phyloP scores from a whole-genome alignment of 345 rosid species.

The Pelargonium nanum region DNA sequence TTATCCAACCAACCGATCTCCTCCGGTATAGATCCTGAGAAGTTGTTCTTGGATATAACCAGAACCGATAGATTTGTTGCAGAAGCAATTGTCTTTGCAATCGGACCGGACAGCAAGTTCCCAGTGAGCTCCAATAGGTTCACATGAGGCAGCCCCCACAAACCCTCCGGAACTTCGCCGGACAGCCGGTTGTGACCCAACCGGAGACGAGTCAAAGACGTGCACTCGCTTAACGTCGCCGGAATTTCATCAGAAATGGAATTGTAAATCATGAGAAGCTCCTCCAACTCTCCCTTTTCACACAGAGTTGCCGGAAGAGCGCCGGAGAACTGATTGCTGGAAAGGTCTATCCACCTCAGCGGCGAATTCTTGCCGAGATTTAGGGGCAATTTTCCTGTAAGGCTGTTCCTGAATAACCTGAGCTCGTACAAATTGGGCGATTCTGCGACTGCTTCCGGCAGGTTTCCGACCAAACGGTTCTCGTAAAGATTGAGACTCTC shows the following conservation, averaged over 20 bases:
- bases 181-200: slow-evolving; percentile 58
- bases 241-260: slow-evolving; percentile 63
- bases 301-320: slow-evolving; percentile 54
- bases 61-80: slow-evolving; percentile 62
- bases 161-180: slow-evolving; percentile 57
- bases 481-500: slow-evolving; percentile 86
- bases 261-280: slow-evolving; percentile 56
- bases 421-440: slow-evolving; percentile 81
- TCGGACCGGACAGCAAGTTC: slow-evolving; percentile 58
- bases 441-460: slow-evolving; percentile 51
- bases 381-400: slow-evolving; percentile 56
- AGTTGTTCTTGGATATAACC: slow-evolving; percentile 49
- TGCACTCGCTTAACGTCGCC: slow-evolving; percentile 42
- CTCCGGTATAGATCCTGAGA: slow-evolving; percentile 60
- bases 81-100: slow-evolving; percentile 44
- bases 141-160: slow-evolving; percentile 90
- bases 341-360: slow-evolving; percentile 64
- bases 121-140: slow-evolving; percentile 53
- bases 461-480: slow-evolving; percentile 51
- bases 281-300: slow-evolving; percentile 57
- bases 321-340: slow-evolving; percentile 59
- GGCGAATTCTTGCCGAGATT: slow-evolving; percentile 75
- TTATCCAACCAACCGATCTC: slow-evolving; percentile 57
- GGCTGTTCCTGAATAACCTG: slow-evolving; percentile 53
- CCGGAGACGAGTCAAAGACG: slow-evolving; percentile 64